Conservation (phyloP, 768 basidiomycete genomes). For the Chalciporus piperatus region DNA sequence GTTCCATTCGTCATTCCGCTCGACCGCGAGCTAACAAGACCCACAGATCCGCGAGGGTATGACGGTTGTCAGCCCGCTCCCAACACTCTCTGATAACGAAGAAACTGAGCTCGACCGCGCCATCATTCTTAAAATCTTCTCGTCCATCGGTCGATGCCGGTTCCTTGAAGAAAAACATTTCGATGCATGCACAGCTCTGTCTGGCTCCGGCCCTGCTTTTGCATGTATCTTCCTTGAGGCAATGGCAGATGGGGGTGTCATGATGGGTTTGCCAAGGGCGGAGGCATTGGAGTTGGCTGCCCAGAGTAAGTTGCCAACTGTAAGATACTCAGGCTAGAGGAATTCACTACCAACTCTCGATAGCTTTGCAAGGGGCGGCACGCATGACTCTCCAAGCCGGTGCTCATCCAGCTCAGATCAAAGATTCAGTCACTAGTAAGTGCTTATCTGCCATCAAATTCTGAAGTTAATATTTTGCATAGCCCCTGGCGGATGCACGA, state of each 20-base stretch:
- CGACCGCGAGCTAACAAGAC: background rate
- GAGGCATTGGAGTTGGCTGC: slow-evolving; percentile 95
- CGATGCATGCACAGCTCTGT: slow-evolving; percentile 95
- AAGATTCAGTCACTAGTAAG: slow-evolving; percentile 96
- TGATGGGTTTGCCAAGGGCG: slow-evolving; percentile 96
- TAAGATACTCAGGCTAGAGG: background rate
- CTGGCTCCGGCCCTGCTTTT: slow-evolving; percentile 96
- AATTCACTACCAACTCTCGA: background rate
- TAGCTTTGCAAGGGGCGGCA: slow-evolving; percentile 94
- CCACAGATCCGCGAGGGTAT: slow-evolving; percentile 95
- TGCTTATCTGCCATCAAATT: slow-evolving; percentile 5
- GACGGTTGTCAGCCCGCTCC: slow-evolving; percentile 86
- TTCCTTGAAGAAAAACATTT: slow-evolving; percentile 99
- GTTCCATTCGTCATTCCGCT: background rate
- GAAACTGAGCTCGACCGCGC: slow-evolving; percentile 56
- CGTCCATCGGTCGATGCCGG: slow-evolving; percentile 92
- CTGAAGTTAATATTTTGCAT: slow-evolving; percentile 3
- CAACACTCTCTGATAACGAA: slow-evolving; percentile 38
- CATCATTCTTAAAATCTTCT: slow-evolving; percentile 91
- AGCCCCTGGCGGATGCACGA: slow-evolving; percentile 99
- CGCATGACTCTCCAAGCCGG: slow-evolving; percentile 89
- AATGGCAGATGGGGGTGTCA: slow-evolving; percentile 98
- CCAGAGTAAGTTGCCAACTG: slow-evolving; percentile 63
- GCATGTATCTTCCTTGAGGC: slow-evolving; percentile 96
- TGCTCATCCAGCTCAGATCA: slow-evolving; percentile 93